Evolutionary conservation across 1,139 yeast genomes (phyloP), one percentile per base, ranked within the genome.

Genomic region (Ashbya aceris): DNA sequence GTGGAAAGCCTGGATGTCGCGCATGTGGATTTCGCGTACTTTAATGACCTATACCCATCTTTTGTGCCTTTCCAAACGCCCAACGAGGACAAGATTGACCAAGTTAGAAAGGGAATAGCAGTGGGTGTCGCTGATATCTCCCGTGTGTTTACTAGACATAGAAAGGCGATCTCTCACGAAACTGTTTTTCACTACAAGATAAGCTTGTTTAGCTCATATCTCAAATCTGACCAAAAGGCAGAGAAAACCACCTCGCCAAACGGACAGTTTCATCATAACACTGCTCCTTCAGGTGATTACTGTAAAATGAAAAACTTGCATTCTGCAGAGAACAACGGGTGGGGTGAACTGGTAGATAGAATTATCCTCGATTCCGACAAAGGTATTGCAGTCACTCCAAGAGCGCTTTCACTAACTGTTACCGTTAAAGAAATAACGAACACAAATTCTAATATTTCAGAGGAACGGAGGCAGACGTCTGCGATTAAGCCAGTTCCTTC

Each of bases 71-170:
- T 49, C 29, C 44, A 46, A 12, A 29, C 12, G 20, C 20, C 12
- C n/a, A 11, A 13, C 7, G n/a, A 13, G 13, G 20, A 32, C 7
- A 41, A 47, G 30, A 58, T 76, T n/a, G 62, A 64, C 40, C 58
- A 70, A 43, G 74, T 82, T 37, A 78, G 84, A 55, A 79, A 81
- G 56, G 95, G 95, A 45, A 76, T 86, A 12, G 94, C 93, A 34
- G 89, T 89, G 3, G 96, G 96, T 61, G 93, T 83, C 12, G 77
- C 89, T 35, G 95, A 86, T 63, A 79, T 86, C 43, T 77, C 94
- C 7, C 74, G 95, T 53, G 74, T 85, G 34, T 84, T 86, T 56
- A 74, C 86, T 17, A 71, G 75, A 50, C 76, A 75, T 49, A 75
- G 73, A 45, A 85, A 83, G 33, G 66, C 77, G 43, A 63, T 71